Evolutionary conservation across 495 filamentous ascomycete genomes (phyloP).

Genomic region (Achaetomiella virescens): DNA sequence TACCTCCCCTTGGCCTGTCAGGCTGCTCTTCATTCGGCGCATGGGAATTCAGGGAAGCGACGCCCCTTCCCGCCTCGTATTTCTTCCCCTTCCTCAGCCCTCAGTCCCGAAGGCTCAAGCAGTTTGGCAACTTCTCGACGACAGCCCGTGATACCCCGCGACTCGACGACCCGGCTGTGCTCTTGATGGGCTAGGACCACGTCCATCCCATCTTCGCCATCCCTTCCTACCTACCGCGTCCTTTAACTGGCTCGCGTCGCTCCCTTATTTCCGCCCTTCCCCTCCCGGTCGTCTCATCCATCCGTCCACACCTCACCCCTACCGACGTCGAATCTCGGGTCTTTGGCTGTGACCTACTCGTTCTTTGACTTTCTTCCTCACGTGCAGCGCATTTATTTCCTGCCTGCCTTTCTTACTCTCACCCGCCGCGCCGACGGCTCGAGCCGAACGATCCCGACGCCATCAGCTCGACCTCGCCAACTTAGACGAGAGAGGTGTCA

Average conservation of each 20-base stretch:
- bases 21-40: constrained; percentile 13
- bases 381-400: background rate
- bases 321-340: background rate
- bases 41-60: constrained; percentile 14
- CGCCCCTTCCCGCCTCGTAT: constrained; percentile 25
- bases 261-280: background rate
- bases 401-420: background rate
- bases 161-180: background rate
- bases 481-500: background rate
- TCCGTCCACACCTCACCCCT: background rate
- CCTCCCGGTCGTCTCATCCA: background rate
- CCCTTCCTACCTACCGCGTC: constrained; percentile 6
- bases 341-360: background rate
- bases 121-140: background rate
- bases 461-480: background rate
- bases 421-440: background rate
- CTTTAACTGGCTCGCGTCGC: background rate
- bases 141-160: background rate
- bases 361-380: background rate
- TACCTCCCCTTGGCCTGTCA: constrained; percentile 1
- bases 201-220: background rate
- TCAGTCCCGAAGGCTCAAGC: constrained; percentile 1
- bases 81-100: constrained; percentile 14
- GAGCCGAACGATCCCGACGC: background rate
- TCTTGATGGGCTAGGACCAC: background rate